phyloP scores from a whole-genome alignment of 1,284 basidiomycete genomes.

The Fereydounia khargensis region DNA sequence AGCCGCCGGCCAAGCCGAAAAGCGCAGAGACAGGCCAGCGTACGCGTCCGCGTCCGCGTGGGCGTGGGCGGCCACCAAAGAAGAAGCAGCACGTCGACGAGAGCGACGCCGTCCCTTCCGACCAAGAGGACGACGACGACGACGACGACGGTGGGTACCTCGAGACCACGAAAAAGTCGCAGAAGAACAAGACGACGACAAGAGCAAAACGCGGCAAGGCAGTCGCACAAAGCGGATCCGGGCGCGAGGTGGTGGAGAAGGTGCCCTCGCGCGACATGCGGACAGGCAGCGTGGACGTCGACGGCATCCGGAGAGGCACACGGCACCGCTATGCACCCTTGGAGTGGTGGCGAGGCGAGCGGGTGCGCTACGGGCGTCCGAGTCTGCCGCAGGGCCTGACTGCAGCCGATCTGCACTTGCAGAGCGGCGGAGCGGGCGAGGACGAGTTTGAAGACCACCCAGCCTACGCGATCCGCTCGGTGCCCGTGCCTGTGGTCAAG shows the following conservation, averaged over 20 bases:
- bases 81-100: no score
- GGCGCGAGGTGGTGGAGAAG: constrained; percentile 13
- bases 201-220: constrained; percentile 10
- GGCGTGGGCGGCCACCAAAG: no score
- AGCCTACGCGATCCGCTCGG: constrained; percentile 10
- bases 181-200: constrained; percentile 2
- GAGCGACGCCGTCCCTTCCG: no score
- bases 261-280: constrained; percentile 14
- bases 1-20: no score
- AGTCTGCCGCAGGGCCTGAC: constrained; percentile 21
- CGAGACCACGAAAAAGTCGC: neutral
- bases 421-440: constrained; percentile 18
- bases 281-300: constrained; percentile 39
- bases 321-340: constrained; percentile 75
- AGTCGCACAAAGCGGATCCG: no score
- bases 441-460: constrained; percentile 43
- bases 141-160: no score
- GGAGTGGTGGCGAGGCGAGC: constrained; percentile 91
- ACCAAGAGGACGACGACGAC: no score
- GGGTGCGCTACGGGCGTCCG: constrained; percentile 68
- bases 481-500: constrained; percentile 71
- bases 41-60: no score
- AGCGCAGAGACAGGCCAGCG: no score
- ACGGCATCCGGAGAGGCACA: constrained; percentile 72
- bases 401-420: constrained; percentile 7